Base-by-base conservation (phyloP, 768 basidiomycete genomes). In the Candolleomyces aberdarensis region DNA sequence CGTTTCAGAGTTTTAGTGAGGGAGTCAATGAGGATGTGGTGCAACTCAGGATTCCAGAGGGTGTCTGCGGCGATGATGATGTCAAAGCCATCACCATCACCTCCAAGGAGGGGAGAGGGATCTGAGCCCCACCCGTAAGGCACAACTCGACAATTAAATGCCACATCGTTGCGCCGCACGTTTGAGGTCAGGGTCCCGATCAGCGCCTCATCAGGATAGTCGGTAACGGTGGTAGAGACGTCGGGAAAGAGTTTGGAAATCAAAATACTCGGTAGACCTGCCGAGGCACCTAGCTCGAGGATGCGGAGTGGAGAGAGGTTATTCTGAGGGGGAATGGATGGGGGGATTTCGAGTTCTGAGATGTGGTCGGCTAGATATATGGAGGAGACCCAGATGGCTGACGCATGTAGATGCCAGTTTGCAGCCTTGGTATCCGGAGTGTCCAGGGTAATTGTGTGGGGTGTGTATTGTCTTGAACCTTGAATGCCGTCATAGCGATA, bases 341-440 rank as follows among this genome's bases (percentile, higher is more conserved):
- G 51, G 8, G 69, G 55, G 19, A 71, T 40, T 64, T 75, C 69
- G 15, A 86, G 67, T 43, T 68, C 64, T 3, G 88, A 67, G 39
- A 91, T 58, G 63, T 90, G 84, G 69, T 90, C 84, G 50, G 87
- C 86, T 48, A 91, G 71, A 73, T 84, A 89, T 47, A 83, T 71
- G 15, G 90, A 83, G 5, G 91, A 80, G 6, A 78, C 74, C 91
- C 89, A 93, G 67, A 92, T 84, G 15, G 88, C 87, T 22, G 88
- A 86, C 1, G 91, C 91, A 60, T 93, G 90, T 3, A 92, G 71
- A 1, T 83, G 77, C 91, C 91, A 92, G 66, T 92, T 90, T 17
- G 79, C 76, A 20, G 86, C 75, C 11, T 80, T 74, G 11, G 89
- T 87, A 67, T 91, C 87, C 11, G 91, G 89, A 1, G 82, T 86